phyloP scores from a whole-genome alignment of 805 yeast genomes.

The Komagataella phaffii region DNA sequence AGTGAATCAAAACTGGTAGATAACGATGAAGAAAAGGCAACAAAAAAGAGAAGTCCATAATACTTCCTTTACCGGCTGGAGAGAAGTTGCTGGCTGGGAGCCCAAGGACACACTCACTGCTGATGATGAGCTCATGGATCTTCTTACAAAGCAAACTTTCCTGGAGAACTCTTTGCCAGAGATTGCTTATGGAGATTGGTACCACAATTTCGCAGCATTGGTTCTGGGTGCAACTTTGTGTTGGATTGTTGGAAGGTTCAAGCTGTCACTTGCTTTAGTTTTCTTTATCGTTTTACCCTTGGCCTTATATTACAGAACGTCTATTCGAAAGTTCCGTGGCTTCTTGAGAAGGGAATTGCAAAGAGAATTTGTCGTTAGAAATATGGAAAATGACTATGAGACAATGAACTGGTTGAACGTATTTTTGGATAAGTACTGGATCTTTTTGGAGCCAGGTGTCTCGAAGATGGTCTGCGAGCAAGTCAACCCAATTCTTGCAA shows the following conservation, averaged over 20 bases:
- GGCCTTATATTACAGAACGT: slow-evolving; percentile 66
- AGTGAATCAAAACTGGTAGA: neutral
- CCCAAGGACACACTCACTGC: slow-evolving; percentile 47
- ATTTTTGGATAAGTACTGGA: slow-evolving; percentile 87
- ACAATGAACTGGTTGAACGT: slow-evolving; percentile 92
- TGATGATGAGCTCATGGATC: slow-evolving; percentile 63
- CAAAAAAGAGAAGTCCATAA: slow-evolving; percentile 33
- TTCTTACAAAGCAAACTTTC: slow-evolving; percentile 55
- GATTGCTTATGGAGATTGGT: slow-evolving; percentile 87
- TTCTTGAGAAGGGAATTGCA: slow-evolving; percentile 67
- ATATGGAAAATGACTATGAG: slow-evolving; percentile 81
- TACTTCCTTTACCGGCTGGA: slow-evolving; percentile 84
- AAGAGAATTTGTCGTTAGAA: slow-evolving; percentile 69
- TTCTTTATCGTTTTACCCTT: slow-evolving; percentile 55
- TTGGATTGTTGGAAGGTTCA: slow-evolving; percentile 67
- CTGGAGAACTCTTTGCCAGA: slow-evolving; percentile 70
- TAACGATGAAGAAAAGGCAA: neutral
- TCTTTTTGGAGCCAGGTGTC: slow-evolving; percentile 76
- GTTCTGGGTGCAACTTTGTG: slow-evolving; percentile 57
- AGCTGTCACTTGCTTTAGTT: slow-evolving; percentile 69
- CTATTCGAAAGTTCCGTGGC: slow-evolving; percentile 69
- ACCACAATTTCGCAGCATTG: slow-evolving; percentile 69
- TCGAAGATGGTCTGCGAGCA: slow-evolving; percentile 77
- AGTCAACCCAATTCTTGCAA: slow-evolving; percentile 73
- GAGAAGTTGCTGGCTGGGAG: slow-evolving; percentile 83